Percentiles rank a stretch among this genome's conserved stretches.
phyloP scores from a whole-genome alignment of 2,329 filamentous ascomycete genomes.

The Amauroascus verrucosus region DNA sequence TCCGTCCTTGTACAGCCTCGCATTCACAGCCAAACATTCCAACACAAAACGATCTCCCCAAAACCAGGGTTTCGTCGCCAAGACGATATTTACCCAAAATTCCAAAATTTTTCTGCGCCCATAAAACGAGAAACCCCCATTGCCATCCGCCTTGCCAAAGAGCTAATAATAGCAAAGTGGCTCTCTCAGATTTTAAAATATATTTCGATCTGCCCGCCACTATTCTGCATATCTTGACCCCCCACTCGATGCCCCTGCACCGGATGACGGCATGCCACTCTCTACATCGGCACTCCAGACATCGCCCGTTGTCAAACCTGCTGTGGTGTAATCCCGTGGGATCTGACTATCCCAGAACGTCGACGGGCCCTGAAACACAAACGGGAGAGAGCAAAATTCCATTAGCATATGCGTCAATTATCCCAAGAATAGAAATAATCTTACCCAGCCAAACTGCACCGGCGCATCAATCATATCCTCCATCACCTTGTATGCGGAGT shows the following conservation, averaged over 20 bases:
- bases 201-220: background rate
- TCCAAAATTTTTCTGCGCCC: background rate
- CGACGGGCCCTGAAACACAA: background rate
- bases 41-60: too few species aligned
- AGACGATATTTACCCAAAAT: too few species aligned
- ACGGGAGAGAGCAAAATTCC: background rate
- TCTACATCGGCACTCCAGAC: background rate
- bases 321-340: background rate
- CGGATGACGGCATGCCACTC: background rate
- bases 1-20: too few species aligned
- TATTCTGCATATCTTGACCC: background rate
- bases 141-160: background rate
- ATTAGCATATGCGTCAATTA: background rate
- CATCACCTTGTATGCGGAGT: conserved; percentile 5
- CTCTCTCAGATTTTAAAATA: background rate
- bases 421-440: background rate
- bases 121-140: background rate
- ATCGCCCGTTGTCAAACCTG: background rate
- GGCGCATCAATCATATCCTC: conserved; percentile 6
- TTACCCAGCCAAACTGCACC: conserved; percentile 7
- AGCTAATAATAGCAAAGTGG: background rate
- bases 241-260: background rate
- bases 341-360: background rate
- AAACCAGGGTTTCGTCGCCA: too few species aligned
- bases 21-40: too few species aligned